phyloP scores from a whole-genome alignment of 2,329 filamentous ascomycete species.

The Phialemoniopsis sp. region DNA sequence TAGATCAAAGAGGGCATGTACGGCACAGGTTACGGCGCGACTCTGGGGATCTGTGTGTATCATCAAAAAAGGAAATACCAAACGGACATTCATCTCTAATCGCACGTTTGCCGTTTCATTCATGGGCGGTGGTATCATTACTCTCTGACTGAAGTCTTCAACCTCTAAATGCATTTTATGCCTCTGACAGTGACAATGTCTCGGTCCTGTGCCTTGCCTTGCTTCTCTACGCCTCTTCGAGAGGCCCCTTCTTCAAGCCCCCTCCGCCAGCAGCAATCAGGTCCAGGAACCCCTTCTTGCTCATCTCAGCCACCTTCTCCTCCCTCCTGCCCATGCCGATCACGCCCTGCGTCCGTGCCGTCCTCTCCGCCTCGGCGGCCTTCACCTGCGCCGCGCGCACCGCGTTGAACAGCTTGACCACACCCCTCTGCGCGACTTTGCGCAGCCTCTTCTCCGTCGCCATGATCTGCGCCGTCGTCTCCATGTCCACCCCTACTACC shows the following conservation, averaged over 20 bases:
- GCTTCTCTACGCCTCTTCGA: constrained; percentile 47
- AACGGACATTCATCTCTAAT: background rate
- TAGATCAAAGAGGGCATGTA: background rate
- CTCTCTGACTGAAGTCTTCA: too few species aligned
- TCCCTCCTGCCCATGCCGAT: constrained; percentile 77
- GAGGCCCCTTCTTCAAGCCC: constrained; percentile 50
- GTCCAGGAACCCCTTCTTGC: constrained; percentile 92
- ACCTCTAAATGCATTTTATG: too few species aligned
- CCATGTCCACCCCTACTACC: constrained; percentile 26
- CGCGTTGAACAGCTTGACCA: constrained; percentile 94
- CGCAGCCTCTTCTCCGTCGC: constrained; percentile 76
- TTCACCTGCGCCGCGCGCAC: constrained; percentile 90
- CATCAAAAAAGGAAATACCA: background rate
- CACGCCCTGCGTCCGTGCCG: constrained; percentile 65
- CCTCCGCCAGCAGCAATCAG: constrained; percentile 69
- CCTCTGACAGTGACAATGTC: too few species aligned
- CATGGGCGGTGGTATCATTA: constrained; percentile 2
- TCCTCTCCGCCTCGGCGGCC: constrained; percentile 71
- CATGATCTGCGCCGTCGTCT: constrained; percentile 50
- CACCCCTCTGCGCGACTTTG: constrained; percentile 88
- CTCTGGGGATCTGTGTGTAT: too few species aligned
- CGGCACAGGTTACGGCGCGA: background rate
- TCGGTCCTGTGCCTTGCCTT: too few species aligned
- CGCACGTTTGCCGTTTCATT: constrained; percentile 1
- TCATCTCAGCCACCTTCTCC: constrained; percentile 92